Conservation (phyloP, 139 green algal species). For the Chlamydomonas sphaeroides region DNA sequence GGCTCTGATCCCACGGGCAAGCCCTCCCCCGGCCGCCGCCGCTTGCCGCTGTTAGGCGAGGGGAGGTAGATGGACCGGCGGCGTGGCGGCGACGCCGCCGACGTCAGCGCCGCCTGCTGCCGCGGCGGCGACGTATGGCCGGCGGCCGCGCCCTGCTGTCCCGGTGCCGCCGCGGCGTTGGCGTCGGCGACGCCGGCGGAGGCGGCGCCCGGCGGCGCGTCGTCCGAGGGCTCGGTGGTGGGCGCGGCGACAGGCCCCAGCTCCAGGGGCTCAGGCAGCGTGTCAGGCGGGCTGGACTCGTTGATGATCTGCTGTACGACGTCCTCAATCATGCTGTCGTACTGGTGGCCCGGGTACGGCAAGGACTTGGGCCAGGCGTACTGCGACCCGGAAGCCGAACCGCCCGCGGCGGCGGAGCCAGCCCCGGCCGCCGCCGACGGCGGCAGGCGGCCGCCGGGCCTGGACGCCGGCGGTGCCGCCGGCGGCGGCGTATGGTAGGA, state of each 20-base stretch:
- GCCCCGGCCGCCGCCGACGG: no score
- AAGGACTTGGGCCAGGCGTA: no score
- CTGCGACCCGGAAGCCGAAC: not conserved
- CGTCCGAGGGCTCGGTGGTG: no score
- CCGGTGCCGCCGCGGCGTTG: not conserved
- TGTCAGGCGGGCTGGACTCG: conserved; percentile 13
- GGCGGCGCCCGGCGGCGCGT: no score
- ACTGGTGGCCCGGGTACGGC: conserved; percentile 29
- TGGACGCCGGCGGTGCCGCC: not conserved
- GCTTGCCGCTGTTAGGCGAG: not conserved
- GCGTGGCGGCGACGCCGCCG: not conserved
- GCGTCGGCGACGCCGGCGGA: no score
- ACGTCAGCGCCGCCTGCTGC: not conserved
- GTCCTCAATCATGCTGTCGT: conserved; percentile 41
- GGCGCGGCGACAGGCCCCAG: not conserved
- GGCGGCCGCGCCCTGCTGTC: not conserved
- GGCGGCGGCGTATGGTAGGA: not conserved
- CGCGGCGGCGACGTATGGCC: not conserved
- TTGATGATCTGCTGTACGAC: conserved; percentile 39
- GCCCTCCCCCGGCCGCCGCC: not conserved
- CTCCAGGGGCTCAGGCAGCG: conserved; percentile 14
- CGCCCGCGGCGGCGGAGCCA: no score
- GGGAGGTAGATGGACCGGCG: conserved; percentile 29
- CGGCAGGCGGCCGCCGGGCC: no score
- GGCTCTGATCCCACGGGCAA: no score